Base-by-base conservation (phyloP, 176 grass and related monocot species). In the Pontederia crassipes region DNA sequence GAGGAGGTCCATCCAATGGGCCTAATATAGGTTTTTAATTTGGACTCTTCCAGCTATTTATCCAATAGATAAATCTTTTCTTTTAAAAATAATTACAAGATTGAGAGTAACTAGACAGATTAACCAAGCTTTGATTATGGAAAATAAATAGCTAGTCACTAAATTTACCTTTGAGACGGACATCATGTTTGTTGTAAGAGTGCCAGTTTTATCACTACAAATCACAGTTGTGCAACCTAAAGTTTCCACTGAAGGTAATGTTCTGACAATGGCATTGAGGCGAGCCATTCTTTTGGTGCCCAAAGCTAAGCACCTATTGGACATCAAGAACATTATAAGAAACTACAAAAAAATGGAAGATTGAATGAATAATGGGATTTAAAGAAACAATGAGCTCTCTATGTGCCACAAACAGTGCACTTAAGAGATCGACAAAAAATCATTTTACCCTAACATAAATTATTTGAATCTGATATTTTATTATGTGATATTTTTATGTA, bases 151-250 rank as follows among this genome's bases (percentile, higher is more conserved):
- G 32, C 3, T n/a, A 64, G 16, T 17, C 57, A 29, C n/a, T 18
- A 13, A 16, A 29, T 12, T 85, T 77, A 97, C 93, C 93, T 97
- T 97, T 62, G 87, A 97, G 47, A 91, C 93, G 15, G 93, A 97
- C 93, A 97, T 97, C 93, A 97, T 97, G 74, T 97, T 97, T 55
- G 93, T 97, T 0, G 93, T 97, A 45, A 97, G 87, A 80, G 93
- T 97, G 53, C 93, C 93, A 35, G 93, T 97, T 74, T 97, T 97
- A 61, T 97, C 93, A 65, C 86, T 92, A 71, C 93, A 97, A 78
- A 97, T 92, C 47, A 97, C 93, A 50, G 93, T 97, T 58, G 93
- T 97, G 74, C 93, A 97, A 52, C 93, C 93, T 78, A 97, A 77
- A 61, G 93, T 91, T 68, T 97, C 93, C 1, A 97, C 93, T 67